Evolutionary conservation across 345 rosid species (phyloP).

Genomic region (Salix caprea): DNA sequence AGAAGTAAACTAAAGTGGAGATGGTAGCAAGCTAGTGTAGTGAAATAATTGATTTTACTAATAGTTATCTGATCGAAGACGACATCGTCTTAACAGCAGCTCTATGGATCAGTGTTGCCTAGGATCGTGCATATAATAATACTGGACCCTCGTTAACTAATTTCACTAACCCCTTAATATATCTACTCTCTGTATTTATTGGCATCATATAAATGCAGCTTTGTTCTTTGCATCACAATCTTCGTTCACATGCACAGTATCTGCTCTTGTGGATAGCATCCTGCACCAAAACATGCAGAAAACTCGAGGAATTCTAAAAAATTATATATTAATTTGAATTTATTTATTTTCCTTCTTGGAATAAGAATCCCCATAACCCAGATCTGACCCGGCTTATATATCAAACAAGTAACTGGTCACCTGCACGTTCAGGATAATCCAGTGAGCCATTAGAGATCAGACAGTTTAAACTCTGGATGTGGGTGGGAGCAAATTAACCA

Average conservation of each 20-base stretch:
- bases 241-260: not conserved
- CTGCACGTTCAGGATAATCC: too few relatives aligned
- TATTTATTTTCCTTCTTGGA: not conserved
- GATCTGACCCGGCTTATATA: too few relatives aligned
- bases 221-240: not conserved
- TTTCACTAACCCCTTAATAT: not conserved
- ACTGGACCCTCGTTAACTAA: not conserved
- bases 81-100: not conserved
- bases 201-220: not conserved
- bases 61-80: not conserved
- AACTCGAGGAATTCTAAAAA: not conserved
- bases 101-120: slow-evolving; percentile 43
- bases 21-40: not conserved
- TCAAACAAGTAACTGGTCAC: too few relatives aligned
- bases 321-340: not conserved
- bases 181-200: not conserved
- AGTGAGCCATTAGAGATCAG: too few relatives aligned
- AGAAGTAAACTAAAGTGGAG: slow-evolving; percentile 3
- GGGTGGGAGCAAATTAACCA: too few relatives aligned
- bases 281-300: not conserved
- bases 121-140: slow-evolving; percentile 37
- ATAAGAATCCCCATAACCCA: not conserved
- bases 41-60: not conserved
- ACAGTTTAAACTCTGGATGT: too few relatives aligned
- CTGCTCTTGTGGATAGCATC: not conserved